A percentile compares a stretch with the other conserved stretches of the same genome.
phyloP scores from a whole-genome alignment of 495 filamentous ascomycete species.

The Neurospora sp. region DNA sequence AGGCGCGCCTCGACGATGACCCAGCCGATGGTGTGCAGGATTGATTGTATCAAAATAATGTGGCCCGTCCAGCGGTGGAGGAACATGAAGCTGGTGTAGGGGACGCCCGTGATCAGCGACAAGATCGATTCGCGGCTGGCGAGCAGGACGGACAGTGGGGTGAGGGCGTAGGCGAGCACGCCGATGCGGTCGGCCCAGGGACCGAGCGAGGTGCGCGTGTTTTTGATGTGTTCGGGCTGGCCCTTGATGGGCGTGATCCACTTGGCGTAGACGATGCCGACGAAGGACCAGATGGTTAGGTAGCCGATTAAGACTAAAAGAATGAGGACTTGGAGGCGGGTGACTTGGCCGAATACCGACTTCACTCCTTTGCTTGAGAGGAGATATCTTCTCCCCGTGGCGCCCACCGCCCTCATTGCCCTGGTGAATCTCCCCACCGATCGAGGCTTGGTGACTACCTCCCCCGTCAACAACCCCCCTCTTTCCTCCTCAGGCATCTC shows the following conservation, averaged over 20 bases:
- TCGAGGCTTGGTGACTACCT: neutral
- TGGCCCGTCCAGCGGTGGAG: slow-evolving; percentile 56
- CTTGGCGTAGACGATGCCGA: slow-evolving; percentile 46
- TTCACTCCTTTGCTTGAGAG: neutral
- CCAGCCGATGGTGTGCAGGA: slow-evolving; percentile 58
- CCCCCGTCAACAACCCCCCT: neutral
- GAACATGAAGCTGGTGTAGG: slow-evolving; percentile 61
- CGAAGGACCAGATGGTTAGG: slow-evolving; percentile 51
- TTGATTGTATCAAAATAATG: slow-evolving; percentile 50
- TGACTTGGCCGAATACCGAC: slow-evolving; percentile 25
- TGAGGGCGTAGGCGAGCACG: slow-evolving; percentile 54
- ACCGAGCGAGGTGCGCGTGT: slow-evolving; percentile 48
- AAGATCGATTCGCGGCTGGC: slow-evolving; percentile 51
- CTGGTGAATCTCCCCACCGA: neutral
- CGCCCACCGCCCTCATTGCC: neutral
- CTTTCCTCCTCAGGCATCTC: neutral
- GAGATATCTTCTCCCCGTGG: slow-evolving; percentile 32
- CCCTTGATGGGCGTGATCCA: slow-evolving; percentile 50
- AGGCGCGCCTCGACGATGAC: slow-evolving; percentile 47
- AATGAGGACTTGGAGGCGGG: slow-evolving; percentile 29
- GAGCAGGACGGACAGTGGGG: slow-evolving; percentile 50
- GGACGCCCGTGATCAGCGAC: slow-evolving; percentile 49
- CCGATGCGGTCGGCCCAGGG: slow-evolving; percentile 55
- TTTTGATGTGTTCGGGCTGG: slow-evolving; percentile 28
- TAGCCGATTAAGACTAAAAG: slow-evolving; percentile 41